phyloP scores from a whole-genome alignment of 768 basidiomycete species.

The Dentipellis fragilis region DNA sequence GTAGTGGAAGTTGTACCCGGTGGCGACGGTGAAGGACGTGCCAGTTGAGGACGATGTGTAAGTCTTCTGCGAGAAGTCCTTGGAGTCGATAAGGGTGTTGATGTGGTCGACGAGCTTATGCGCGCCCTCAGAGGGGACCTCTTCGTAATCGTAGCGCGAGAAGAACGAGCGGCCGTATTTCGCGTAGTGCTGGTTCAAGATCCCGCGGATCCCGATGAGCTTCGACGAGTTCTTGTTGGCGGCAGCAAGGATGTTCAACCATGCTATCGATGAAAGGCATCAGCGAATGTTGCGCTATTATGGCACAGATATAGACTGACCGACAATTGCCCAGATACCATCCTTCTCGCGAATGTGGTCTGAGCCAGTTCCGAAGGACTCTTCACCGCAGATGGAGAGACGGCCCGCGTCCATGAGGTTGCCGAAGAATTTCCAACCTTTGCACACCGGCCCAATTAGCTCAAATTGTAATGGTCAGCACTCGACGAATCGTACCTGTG shows the following conservation, averaged over 20 bases:
- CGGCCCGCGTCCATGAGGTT: constrained; percentile 99
- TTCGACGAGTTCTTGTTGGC: constrained; percentile 66
- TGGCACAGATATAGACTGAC: constrained; percentile 33
- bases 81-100: constrained; percentile 55
- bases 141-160: constrained; percentile 98
- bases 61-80: constrained; percentile 57
- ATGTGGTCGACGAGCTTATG: constrained; percentile 75
- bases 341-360: constrained; percentile 99
- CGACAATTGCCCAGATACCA: constrained; percentile 94
- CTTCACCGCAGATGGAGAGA: constrained; percentile 97
- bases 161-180: constrained; percentile 97
- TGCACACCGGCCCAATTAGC: background rate
- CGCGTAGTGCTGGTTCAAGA: constrained; percentile 79
- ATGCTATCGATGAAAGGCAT: constrained; percentile 42
- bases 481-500: constrained; percentile 48
- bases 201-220: constrained; percentile 82
- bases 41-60: constrained; percentile 60
- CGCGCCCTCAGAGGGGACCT: constrained; percentile 87
- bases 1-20: constrained; percentile 86
- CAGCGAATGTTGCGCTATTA: background rate
- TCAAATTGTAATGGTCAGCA: background rate
- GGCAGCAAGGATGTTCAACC: constrained; percentile 94
- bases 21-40: constrained; percentile 66
- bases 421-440: constrained; percentile 99
- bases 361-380: constrained; percentile 99